Base-by-base conservation (phyloP, 768 basidiomycete species). In the Paxillus involutus region DNA sequence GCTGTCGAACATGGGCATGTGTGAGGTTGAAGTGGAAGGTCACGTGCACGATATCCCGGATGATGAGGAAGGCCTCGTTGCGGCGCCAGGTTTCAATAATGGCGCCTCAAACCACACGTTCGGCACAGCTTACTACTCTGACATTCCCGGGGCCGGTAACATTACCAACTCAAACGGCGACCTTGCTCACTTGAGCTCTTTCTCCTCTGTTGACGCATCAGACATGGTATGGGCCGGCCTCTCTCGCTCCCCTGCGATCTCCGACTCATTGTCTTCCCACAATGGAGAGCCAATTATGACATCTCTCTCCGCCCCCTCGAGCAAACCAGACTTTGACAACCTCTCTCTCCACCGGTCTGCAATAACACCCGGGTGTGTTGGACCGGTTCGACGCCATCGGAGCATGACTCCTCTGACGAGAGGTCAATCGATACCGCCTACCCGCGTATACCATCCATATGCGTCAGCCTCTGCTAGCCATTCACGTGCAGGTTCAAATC, bases 401-500 rank as follows among this genome's bases (percentile, higher is more conserved):
- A 89, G 87, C 67, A 88, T 87, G 79, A 91, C 89, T 8, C 89
- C 89, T 9, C 77, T 49, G 76, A 73, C 42, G 81, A 81, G 26
- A 59, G 73, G 75, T 33, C 66, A 77, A 53, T 80, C 83, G 32
- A 67, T 68, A 26, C 73, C 72, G 39, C 73, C 72, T 11, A 71
- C 63, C 54, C 74, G 83, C 48, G 78, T 80, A 44, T 82, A 84
- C 59, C 81, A 86, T 64, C 77, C 86, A 19, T 85, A 85, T 48
- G 80, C 77, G 9, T 54, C 60, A 1, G 33, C 51, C 9, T 69
- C 70, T 16, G 10, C 52, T 32, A 49, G 39, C 3, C 65, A 67
- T 16, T 72, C 71, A 0, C 68, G 72, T 11, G 49, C 69, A 14
- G 63, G 63, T 29, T 71, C 70, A 21, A 57, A 59, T 16, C 57